These are phyloP conservation scores for Nothopassalora personata DNA, from an alignment of 2,329 filamentous ascomycete genomes.

Conservation along the genomic window DNA sequence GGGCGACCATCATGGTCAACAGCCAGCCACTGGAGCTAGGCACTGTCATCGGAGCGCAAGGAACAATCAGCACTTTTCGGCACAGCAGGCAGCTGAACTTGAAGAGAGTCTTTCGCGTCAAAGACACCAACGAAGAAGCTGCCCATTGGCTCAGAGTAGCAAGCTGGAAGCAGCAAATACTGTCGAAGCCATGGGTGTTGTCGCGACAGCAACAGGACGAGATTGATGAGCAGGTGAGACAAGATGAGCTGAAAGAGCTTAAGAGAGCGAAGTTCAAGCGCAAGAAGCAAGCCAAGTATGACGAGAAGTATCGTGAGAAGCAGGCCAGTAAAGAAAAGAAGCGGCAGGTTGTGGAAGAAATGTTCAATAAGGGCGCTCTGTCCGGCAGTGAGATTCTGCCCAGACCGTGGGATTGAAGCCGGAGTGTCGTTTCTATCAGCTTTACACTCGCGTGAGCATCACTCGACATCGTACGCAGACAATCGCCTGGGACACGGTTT, in stretches of 20 bases:
- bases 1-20: slow-evolving; percentile 42
- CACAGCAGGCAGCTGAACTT: slow-evolving; percentile 49
- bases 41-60: slow-evolving; percentile 52
- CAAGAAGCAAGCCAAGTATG: slow-evolving; percentile 34
- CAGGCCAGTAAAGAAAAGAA: slow-evolving; percentile 36
- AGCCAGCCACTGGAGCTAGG: slow-evolving; percentile 40
- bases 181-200: slow-evolving; percentile 52
- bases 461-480: too few relatives aligned
- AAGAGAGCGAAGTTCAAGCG: slow-evolving; percentile 32
- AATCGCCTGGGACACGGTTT: too few relatives aligned
- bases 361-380: slow-evolving; percentile 40
- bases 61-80: slow-evolving; percentile 50
- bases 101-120: slow-evolving; percentile 47
- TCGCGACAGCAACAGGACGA: slow-evolving; percentile 38
- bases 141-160: slow-evolving; percentile 49
- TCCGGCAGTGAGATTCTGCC: slow-evolving; percentile 21
- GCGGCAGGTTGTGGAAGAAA: slow-evolving; percentile 36
- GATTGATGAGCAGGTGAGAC: slow-evolving; percentile 36
- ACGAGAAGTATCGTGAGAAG: slow-evolving; percentile 29
- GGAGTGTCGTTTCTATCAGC: too few relatives aligned
- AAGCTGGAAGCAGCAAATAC: slow-evolving; percentile 45
- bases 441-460: too few relatives aligned
- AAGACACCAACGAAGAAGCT: slow-evolving; percentile 51
- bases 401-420: slow-evolving; percentile 17
- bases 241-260: slow-evolving; percentile 33